Conservation (phyloP, 345 rosid genomes). For the Erucastrum elatum region DNA sequence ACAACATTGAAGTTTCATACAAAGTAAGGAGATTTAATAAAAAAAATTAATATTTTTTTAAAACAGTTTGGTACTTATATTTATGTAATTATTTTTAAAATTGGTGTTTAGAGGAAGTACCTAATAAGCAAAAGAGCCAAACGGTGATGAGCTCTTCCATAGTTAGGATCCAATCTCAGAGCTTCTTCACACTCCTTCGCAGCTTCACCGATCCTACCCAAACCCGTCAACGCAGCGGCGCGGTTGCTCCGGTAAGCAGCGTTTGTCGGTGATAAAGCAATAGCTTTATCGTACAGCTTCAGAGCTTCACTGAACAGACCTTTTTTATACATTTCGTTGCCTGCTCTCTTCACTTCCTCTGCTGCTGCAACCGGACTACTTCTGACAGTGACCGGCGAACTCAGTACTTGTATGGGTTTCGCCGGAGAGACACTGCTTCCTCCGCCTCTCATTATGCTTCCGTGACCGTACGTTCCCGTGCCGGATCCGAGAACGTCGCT, state of each 20-base stretch:
- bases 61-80: too few relatives aligned
- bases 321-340: constrained; percentile 79
- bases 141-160: constrained; percentile 87
- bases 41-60: too few relatives aligned
- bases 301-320: constrained; percentile 77
- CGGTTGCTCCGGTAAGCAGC: constrained; percentile 81
- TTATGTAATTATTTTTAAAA: too few relatives aligned
- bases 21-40: not conserved
- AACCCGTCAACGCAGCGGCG: constrained; percentile 79
- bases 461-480: constrained; percentile 85
- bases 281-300: constrained; percentile 76
- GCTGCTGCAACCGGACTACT: constrained; percentile 34
- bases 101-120: constrained; percentile 31
- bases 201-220: constrained; percentile 71
- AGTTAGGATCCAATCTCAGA: constrained; percentile 76
- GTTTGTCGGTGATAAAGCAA: constrained; percentile 66
- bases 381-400: constrained; percentile 23
- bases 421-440: constrained; percentile 32
- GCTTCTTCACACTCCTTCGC: constrained; percentile 88
- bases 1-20: constrained; percentile 8
- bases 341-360: constrained; percentile 79
- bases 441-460: constrained; percentile 76
- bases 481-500: constrained; percentile 87
- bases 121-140: constrained; percentile 73
- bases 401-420: constrained; percentile 20